Evolutionary conservation across 768 basidiomycete genomes (phyloP).

Genomic region (Leccinum longicurvipes): DNA sequence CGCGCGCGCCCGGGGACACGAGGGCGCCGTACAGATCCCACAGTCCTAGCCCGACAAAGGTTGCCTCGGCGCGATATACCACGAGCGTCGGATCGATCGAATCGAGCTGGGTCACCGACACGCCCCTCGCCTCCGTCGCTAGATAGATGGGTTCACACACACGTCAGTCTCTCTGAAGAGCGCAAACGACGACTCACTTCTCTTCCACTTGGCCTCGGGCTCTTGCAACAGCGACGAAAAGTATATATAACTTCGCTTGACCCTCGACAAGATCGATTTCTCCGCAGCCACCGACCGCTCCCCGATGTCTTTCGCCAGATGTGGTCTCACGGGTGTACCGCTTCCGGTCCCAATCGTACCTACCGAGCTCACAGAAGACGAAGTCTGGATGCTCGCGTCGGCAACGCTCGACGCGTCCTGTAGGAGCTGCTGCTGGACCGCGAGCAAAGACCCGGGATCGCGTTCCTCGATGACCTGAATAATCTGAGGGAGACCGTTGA

Average conservation of each 20-base stretch:
- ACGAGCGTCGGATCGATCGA: conserved; percentile 96
- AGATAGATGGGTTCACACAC: conserved; percentile 8
- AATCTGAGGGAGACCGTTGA: conserved; percentile 80
- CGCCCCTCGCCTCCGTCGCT: conserved; percentile 86
- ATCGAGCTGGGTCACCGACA: conserved; percentile 92
- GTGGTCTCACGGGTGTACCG: conserved; percentile 22
- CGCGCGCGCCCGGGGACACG: conserved; percentile 77
- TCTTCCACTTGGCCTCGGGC: conserved; percentile 96
- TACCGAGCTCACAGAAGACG: conserved; percentile 55
- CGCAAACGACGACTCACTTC: conserved; percentile 51
- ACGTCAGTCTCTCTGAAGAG: not conserved
- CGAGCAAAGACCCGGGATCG: conserved; percentile 52
- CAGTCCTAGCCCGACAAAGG: conserved; percentile 91
- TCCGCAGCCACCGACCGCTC: conserved; percentile 60
- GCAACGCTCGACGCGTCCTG: conserved; percentile 70
- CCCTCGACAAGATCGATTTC: conserved; percentile 81
- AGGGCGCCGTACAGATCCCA: conserved; percentile 94
- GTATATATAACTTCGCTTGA: conserved; percentile 94
- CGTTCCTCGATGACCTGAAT: conserved; percentile 66
- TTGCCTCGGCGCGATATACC: conserved; percentile 94
- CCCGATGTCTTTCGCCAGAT: conserved; percentile 37
- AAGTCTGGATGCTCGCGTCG: conserved; percentile 64
- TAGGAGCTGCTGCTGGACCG: conserved; percentile 45
- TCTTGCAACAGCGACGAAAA: conserved; percentile 96
- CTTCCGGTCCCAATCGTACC: conserved; percentile 42